Conservation (phyloP, 1,284 basidiomycete species). For the Puccinia polysora region DNA sequence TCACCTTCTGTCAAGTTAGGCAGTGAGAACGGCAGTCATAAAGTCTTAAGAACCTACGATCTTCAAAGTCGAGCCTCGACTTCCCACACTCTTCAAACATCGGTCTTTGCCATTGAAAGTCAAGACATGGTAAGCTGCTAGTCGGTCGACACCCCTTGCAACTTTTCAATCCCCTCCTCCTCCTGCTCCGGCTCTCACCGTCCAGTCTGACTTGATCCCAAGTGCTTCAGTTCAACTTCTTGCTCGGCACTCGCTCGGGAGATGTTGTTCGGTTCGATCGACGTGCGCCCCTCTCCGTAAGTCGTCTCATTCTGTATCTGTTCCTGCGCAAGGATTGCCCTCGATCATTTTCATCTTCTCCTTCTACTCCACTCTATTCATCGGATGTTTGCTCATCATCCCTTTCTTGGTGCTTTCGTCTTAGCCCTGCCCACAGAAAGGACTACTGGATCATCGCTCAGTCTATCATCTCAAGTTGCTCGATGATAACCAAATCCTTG, state of each 20-base stretch:
- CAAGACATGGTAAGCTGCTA: background rate
- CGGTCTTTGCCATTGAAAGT: conserved; percentile 9
- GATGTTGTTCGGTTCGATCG: background rate
- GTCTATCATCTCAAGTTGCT: conserved; percentile 7
- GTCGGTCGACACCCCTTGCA: background rate
- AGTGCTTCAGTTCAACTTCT: conserved; percentile 2
- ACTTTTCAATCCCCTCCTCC: no score
- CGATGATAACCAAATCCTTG: conserved; percentile 8
- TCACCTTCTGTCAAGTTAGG: background rate
- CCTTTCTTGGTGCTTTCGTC: no score
- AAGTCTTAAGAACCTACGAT: background rate
- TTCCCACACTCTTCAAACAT: conserved; percentile 12
- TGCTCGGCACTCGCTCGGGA: conserved; percentile 22
- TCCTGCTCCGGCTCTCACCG: no score
- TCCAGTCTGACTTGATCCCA: background rate
- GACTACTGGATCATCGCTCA: background rate
- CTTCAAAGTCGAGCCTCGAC: background rate
- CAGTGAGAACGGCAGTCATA: no score
- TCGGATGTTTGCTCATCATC: no score
- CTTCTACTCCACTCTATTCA: background rate
- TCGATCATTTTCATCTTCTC: background rate
- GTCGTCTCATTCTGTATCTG: background rate
- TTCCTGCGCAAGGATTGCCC: background rate
- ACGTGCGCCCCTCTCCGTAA: background rate
- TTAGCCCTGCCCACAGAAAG: no score